Evolutionary conservation across 345 rosid genomes (phyloP).

Genomic region (Linum lewisii): DNA sequence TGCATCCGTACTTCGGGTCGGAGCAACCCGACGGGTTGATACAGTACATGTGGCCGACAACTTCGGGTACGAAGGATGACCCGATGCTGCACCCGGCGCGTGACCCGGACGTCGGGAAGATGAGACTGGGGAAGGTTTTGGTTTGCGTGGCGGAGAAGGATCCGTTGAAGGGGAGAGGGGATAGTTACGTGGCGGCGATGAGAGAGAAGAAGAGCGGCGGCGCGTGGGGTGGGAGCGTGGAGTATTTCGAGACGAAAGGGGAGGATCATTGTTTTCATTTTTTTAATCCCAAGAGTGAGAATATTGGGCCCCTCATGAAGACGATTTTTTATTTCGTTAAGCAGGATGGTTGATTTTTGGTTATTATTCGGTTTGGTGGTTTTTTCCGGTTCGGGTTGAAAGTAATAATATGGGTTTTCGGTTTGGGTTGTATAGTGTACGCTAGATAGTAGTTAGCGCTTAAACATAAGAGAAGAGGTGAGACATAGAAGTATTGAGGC

Average conservation of each 20-base stretch:
- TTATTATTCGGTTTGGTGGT: no score
- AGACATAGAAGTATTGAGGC: no score
- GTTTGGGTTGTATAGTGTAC: no score
- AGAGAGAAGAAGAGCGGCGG: not conserved
- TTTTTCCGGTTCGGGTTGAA: no score
- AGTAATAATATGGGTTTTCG: no score
- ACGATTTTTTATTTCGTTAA: not conserved
- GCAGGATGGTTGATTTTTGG: not conserved
- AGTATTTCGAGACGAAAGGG: conserved; percentile 8
- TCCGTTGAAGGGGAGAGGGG: conserved; percentile 7
- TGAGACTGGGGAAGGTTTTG: conserved; percentile 32
- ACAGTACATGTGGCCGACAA: conserved; percentile 24
- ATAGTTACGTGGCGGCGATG: conserved; percentile 9
- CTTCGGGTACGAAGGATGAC: conserved; percentile 32
- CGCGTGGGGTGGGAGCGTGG: conserved; percentile 12
- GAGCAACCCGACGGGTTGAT: conserved; percentile 20
- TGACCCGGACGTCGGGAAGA: conserved; percentile 27
- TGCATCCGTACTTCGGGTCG: conserved; percentile 35
- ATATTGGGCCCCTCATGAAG: not conserved
- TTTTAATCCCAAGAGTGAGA: not conserved
- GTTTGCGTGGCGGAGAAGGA: conserved; percentile 31
- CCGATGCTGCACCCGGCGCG: conserved; percentile 34
- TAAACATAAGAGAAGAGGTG: no score
- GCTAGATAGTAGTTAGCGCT: no score
- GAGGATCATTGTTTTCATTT: not conserved